Percentiles rank a stretch among this genome's conserved stretches.
Evolutionary conservation across 208 protist genomes (phyloP).

Genomic region (Acanthamoeba culbertsoni): DNA sequence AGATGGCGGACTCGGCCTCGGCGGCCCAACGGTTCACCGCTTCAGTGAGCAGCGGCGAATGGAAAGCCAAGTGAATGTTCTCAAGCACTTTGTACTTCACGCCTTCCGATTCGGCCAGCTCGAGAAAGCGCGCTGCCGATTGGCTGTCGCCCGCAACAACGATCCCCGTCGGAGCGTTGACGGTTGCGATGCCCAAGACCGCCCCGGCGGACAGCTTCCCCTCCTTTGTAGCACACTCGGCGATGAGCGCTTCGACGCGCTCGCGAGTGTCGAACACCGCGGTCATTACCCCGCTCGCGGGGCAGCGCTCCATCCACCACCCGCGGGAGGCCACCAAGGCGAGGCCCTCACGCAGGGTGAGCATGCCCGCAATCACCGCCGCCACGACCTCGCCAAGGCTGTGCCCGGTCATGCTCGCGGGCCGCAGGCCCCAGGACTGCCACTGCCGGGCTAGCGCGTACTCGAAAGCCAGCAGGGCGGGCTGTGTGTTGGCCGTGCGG

Average conservation of each 20-base stretch:
- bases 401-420: slow-evolving; percentile 71
- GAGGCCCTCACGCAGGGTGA: slow-evolving; percentile 72
- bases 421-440: slow-evolving; percentile 56
- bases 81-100: background rate
- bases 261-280: background rate
- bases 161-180: slow-evolving; percentile 20
- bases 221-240: background rate
- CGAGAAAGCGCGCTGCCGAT: background rate
- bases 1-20: background rate
- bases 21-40: background rate
- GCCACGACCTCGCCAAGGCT: slow-evolving; percentile 76
- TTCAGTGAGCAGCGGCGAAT: background rate
- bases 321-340: slow-evolving; percentile 49
- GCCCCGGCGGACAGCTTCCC: background rate
- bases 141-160: background rate
- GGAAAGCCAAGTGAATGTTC: slow-evolving; percentile 6
- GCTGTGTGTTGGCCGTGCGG: slow-evolving; percentile 62
- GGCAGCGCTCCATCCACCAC: slow-evolving; percentile 22
- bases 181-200: background rate
- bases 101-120: background rate
- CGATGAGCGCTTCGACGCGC: background rate
- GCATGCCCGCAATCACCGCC: slow-evolving; percentile 58
- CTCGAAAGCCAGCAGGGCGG: slow-evolving; percentile 72
- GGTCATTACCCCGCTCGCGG: background rate
- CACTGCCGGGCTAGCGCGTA: slow-evolving; percentile 62